Evolutionary conservation across 345 rosid genomes (phyloP), one percentile per base, ranked within the genome.

Genomic region (Jatropha curcas): DNA sequence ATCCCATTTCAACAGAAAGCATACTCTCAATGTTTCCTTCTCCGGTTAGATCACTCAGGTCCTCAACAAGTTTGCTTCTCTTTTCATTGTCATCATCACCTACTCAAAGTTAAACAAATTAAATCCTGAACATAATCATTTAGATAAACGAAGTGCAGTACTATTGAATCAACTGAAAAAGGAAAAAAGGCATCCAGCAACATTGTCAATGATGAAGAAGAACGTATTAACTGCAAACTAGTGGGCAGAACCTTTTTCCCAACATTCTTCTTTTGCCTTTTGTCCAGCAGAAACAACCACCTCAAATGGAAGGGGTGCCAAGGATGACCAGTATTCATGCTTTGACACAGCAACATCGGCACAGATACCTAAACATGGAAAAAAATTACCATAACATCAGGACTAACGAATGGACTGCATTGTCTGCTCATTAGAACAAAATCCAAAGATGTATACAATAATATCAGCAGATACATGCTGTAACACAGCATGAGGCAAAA

Each of bases 11-110:
- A 77, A 96, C 96, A 51, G 97, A 91, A 66, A 93, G 98, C 96
- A 93, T 91, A 72, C 90, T 91, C 88, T 96, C 99, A 35, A 96
- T 93, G 84, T 93, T 96, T 77, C 98, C 98, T 85, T 96, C 99
- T 77, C 98, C 98, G 0, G 89, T 88, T 72, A 96, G 77, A 77
- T 90, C 94, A 76, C 82, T 88, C 77, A 89, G 71, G 79, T 86
- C 91, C 16, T 83, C 84, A 22, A 46, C 82, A 71, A 76, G 77
- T 67, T 85, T 86, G 74, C 81, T 83, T 82, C 86, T 74, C 41
- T 74, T 70, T 60, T 70, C 78, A 59, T 43, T 60, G 50, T 65
- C 75, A 24, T 74, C 75, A 51, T 63, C 60, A 46, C 71, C 82
- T 79, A 43, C 50, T 67, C 61, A 60, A 60, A 35, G 30, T 72